A percentile compares a stretch with the other conserved stretches of the same genome.
Conservation (phyloP, 331 rosid genomes). For the Malus hybrid region DNA sequence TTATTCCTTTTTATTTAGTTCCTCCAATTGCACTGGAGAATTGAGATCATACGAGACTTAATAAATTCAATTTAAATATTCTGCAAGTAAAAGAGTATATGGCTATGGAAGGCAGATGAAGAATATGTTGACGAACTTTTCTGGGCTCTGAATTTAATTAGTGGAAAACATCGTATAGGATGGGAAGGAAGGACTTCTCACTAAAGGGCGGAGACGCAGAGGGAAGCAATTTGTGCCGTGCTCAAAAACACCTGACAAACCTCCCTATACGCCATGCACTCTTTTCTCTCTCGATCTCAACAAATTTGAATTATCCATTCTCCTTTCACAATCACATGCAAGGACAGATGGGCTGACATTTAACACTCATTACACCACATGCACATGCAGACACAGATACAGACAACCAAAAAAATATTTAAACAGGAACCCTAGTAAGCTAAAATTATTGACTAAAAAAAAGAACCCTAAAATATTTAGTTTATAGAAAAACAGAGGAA, state of each 20-base stretch:
- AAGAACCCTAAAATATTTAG: neutral
- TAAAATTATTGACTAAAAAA: neutral
- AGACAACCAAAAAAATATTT: neutral
- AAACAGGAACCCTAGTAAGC: neutral
- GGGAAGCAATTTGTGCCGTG: neutral
- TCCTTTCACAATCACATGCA: conserved; percentile 69
- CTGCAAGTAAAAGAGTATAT: too few species aligned
- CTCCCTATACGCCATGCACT: conserved; percentile 47
- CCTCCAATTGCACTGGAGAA: too few species aligned
- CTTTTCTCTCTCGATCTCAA: conserved; percentile 35
- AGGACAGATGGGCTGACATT: conserved; percentile 77
- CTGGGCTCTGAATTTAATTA: neutral
- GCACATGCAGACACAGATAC: conserved; percentile 57
- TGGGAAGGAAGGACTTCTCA: neutral
- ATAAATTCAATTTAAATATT: too few species aligned
- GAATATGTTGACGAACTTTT: neutral
- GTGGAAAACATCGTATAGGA: neutral
- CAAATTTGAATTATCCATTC: conserved; percentile 32
- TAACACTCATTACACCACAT: conserved; percentile 78
- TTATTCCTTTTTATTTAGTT: too few species aligned
- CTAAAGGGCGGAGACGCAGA: neutral
- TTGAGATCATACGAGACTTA: too few species aligned
- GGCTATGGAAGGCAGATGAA: neutral
- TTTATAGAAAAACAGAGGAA: neutral
- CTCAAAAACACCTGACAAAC: conserved; percentile 39